A percentile compares a stretch with the other conserved stretches of the same genome.
Evolutionary conservation across 768 basidiomycete species (phyloP).

Genomic region (Tylopilus balloui): DNA sequence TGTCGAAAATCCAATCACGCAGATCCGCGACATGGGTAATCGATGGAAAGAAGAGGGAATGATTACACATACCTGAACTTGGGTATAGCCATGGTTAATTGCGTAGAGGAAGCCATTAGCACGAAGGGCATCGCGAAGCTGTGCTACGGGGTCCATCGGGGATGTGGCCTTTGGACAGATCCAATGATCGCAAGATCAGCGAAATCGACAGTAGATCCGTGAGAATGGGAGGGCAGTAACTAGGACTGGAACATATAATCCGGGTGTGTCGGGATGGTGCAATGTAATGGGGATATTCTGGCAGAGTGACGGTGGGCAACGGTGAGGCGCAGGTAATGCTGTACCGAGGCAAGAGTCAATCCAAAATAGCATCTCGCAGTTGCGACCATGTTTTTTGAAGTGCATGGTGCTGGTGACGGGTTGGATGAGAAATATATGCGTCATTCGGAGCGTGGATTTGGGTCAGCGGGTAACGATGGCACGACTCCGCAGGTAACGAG

Average conservation of each 20-base stretch:
- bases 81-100: slow-evolving; percentile 36
- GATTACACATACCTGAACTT: slow-evolving; percentile 31
- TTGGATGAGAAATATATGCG: neutral
- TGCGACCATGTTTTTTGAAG: neutral
- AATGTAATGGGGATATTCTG: slow-evolving; percentile 34
- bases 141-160: slow-evolving; percentile 40
- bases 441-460: no score
- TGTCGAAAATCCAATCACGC: slow-evolving; percentile 46
- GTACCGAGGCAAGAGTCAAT: neutral
- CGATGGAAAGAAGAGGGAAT: neutral
- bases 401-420: no score
- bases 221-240: neutral
- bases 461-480: neutral
- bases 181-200: slow-evolving; percentile 52
- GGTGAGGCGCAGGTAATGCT: neutral
- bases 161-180: slow-evolving; percentile 41
- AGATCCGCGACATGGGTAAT: slow-evolving; percentile 23
- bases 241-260: slow-evolving; percentile 26
- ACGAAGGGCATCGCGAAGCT: slow-evolving; percentile 45
- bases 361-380: neutral
- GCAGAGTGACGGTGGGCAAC: slow-evolving; percentile 29
- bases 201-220: slow-evolving; percentile 37
- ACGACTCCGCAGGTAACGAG: neutral
- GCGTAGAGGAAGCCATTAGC: slow-evolving; percentile 40
- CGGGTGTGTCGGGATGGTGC: slow-evolving; percentile 31